phyloP scores from a whole-genome alignment of 2,329 filamentous ascomycete genomes.

The Emergomyces africanus region DNA sequence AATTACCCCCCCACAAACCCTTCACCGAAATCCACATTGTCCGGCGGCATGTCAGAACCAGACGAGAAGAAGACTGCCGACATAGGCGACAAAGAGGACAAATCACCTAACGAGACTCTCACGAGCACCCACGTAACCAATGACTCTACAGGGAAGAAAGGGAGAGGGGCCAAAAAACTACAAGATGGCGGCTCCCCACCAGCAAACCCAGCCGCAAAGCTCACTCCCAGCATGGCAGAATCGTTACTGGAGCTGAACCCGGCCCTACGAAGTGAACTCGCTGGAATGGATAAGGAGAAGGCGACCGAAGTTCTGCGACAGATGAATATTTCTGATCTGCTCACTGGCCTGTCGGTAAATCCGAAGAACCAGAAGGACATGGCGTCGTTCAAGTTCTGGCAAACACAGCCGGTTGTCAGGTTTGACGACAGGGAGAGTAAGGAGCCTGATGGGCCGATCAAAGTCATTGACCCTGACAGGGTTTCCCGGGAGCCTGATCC shows the following conservation, averaged over 20 bases:
- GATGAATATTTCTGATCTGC: conserved; percentile 35
- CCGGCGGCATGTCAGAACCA: neutral
- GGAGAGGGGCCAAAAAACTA: conserved; percentile 14
- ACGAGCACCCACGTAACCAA: neutral
- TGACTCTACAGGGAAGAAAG: conserved; percentile 9
- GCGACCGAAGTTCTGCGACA: conserved; percentile 38
- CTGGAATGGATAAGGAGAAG: conserved; percentile 53
- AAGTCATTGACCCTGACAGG: conserved; percentile 61
- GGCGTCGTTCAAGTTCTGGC: conserved; percentile 97
- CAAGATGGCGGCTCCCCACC: conserved; percentile 14
- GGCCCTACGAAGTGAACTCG: conserved; percentile 59
- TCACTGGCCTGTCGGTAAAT: conserved; percentile 49
- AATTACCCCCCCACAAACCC: neutral
- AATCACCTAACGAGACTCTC: neutral
- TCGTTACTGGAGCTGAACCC: conserved; percentile 38
- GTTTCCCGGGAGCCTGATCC: conserved; percentile 65
- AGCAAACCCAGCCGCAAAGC: conserved; percentile 17
- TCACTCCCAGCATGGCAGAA: conserved; percentile 27
- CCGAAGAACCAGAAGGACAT: conserved; percentile 93
- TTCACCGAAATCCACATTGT: neutral
- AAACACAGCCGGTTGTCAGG: conserved; percentile 85
- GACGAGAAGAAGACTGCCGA: neutral
- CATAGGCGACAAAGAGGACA: neutral
- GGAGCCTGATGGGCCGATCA: conserved; percentile 66
- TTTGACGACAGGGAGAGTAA: conserved; percentile 49